These are phyloP conservation scores for Tremella fuciformis DNA, from an alignment of 768 basidiomycete species.

Conservation along the genomic window DNA sequence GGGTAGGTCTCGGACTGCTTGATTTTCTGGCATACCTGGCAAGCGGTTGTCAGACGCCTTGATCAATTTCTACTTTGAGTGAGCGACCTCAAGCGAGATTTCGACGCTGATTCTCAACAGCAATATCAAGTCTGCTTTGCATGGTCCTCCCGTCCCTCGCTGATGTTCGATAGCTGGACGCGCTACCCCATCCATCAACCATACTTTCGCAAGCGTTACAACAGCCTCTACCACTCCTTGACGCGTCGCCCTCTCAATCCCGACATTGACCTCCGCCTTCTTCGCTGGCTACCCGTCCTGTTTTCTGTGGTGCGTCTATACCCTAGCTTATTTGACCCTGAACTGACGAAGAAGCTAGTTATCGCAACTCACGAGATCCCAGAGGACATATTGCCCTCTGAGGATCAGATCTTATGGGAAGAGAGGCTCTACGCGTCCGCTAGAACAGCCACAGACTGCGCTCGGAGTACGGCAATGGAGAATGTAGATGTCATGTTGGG, in stretches of 20 bases:
- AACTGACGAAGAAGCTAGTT: neutral
- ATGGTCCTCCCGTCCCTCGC: too few relatives aligned
- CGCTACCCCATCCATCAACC: conserved; percentile 2
- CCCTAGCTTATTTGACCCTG: neutral
- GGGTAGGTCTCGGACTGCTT: too few relatives aligned
- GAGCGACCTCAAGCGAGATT: too few relatives aligned
- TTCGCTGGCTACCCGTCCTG: conserved; percentile 3
- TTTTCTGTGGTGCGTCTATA: neutral
- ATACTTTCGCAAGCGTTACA: neutral
- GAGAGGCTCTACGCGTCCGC: conserved; percentile 2
- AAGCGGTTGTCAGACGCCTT: too few relatives aligned
- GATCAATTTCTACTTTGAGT: too few relatives aligned
- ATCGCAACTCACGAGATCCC: neutral
- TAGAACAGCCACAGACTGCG: neutral
- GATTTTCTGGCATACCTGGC: too few relatives aligned
- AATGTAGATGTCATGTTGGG: conserved; percentile 1
- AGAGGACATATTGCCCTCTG: neutral
- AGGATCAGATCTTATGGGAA: neutral
- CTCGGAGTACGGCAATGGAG: neutral
- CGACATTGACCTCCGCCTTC: neutral
- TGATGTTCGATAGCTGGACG: neutral
- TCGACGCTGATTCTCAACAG: too few relatives aligned
- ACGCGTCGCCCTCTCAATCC: neutral
- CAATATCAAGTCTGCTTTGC: too few relatives aligned
- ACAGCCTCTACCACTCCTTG: neutral